phyloP scores from a whole-genome alignment of 2,329 filamentous ascomycete genomes.

The Exophiala sp. region DNA sequence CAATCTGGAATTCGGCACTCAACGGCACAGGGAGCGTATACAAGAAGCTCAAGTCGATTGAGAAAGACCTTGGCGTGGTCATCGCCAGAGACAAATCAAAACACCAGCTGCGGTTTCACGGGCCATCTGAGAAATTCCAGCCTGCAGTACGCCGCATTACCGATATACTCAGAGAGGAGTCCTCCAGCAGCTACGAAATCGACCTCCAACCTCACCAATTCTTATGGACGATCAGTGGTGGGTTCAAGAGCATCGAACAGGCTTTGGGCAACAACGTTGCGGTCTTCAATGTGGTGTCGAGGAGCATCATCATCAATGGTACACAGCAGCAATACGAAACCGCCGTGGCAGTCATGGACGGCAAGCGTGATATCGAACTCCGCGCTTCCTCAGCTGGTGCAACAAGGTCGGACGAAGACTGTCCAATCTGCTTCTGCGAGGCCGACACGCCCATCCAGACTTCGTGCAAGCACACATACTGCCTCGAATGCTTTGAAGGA shows the following conservation, averaged over 20 bases:
- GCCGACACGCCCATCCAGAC: constrained; percentile 25
- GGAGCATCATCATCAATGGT: constrained; percentile 21
- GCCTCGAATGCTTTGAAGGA: constrained; percentile 51
- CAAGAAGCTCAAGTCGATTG: constrained; percentile 26
- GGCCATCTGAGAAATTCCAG: constrained; percentile 25
- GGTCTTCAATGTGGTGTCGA: constrained; percentile 24
- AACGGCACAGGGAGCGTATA: constrained; percentile 26
- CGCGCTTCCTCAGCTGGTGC: background rate
- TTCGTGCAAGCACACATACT: constrained; percentile 58
- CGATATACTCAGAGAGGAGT: constrained; percentile 20
- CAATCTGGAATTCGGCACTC: background rate
- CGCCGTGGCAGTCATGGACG: constrained; percentile 20
- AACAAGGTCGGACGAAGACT: constrained; percentile 9
- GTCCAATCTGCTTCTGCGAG: constrained; percentile 27
- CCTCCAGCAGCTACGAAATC: constrained; percentile 18
- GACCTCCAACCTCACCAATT: constrained; percentile 20
- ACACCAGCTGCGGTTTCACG: constrained; percentile 26
- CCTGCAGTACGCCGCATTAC: constrained; percentile 17
- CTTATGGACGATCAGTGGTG: constrained; percentile 23
- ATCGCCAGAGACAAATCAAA: constrained; percentile 28
- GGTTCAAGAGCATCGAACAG: constrained; percentile 22
- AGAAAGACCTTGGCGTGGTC: constrained; percentile 24
- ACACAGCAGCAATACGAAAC: constrained; percentile 22
- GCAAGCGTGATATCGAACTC: constrained; percentile 10
- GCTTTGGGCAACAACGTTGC: constrained; percentile 23